A percentile compares a stretch with the other conserved stretches of the same genome.
Conservation (phyloP, 1,284 basidiomycete genomes). For the Grifola frondosa region DNA sequence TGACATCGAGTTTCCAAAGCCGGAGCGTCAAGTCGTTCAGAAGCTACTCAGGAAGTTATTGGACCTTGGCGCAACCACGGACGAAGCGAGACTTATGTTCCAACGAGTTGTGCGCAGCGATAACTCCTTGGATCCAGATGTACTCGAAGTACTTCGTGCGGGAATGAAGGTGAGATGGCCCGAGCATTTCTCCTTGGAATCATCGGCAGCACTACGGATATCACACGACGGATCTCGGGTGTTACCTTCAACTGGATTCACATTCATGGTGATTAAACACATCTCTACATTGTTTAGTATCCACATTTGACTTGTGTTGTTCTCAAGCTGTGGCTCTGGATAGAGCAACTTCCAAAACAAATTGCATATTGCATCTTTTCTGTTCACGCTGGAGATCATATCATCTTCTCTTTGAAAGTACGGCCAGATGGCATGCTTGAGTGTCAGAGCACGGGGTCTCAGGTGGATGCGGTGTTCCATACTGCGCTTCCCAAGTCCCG, state of each 20-base stretch:
- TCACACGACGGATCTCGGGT: constrained; percentile 44
- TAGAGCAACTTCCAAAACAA: constrained; percentile 53
- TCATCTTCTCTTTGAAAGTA: constrained; percentile 46
- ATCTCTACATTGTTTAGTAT: not conserved
- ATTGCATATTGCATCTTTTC: constrained; percentile 46
- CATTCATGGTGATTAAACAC: constrained; percentile 56
- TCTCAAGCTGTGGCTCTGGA: constrained; percentile 64
- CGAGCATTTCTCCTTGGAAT: constrained; percentile 68
- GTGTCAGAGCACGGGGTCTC: constrained; percentile 43
- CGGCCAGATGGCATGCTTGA: constrained; percentile 57
- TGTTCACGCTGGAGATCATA: constrained; percentile 37
- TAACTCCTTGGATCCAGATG: constrained; percentile 51
- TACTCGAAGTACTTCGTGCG: constrained; percentile 65
- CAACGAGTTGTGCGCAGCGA: constrained; percentile 48
- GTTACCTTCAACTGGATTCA: constrained; percentile 60
- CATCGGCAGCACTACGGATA: constrained; percentile 47
- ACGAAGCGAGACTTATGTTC: constrained; percentile 60
- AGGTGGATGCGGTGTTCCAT: constrained; percentile 43
- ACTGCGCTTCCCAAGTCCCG: constrained; percentile 48
- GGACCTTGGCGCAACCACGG: constrained; percentile 67
- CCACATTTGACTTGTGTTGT: not conserved
- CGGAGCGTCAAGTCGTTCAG: constrained; percentile 53
- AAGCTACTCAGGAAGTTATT: constrained; percentile 63
- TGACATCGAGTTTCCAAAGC: constrained; percentile 34
- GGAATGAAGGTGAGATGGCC: constrained; percentile 73